phyloP scores from a whole-genome alignment of 768 basidiomycete species.

The Boletus vermiculosoides region DNA sequence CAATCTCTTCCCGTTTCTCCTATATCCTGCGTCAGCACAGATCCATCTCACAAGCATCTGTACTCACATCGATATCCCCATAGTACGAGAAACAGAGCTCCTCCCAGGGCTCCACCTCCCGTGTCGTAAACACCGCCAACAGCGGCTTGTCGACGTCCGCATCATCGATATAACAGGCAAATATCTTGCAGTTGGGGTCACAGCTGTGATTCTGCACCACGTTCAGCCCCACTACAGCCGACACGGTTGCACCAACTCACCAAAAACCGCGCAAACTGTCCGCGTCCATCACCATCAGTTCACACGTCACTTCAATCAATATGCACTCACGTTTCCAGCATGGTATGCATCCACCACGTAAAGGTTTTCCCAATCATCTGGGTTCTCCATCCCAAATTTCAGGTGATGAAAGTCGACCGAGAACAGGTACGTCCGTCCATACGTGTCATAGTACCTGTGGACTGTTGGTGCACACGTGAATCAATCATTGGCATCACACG shows the following conservation, averaged over 20 bases:
- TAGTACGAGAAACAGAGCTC: conserved; percentile 79
- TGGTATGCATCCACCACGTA: conserved; percentile 87
- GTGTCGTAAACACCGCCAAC: conserved; percentile 61
- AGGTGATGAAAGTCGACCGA: conserved; percentile 79
- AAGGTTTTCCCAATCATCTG: conserved; percentile 28
- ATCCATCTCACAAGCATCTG: accelerated
- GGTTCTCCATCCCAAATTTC: conserved; percentile 30
- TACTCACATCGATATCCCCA: conserved; percentile 50
- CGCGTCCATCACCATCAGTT: neutral
- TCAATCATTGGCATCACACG: conserved; percentile 23
- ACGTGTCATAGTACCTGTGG: conserved; percentile 66
- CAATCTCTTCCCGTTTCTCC: conserved; percentile 26
- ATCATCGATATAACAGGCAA: conserved; percentile 79
- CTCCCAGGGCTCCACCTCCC: conserved; percentile 61
- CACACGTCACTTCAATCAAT: neutral
- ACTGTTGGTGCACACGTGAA: neutral
- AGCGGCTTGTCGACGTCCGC: conserved; percentile 67
- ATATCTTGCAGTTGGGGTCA: conserved; percentile 75
- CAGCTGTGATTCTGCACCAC: conserved; percentile 81
- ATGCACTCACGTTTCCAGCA: conserved; percentile 68
- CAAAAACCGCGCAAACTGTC: conserved; percentile 91
- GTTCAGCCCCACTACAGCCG: neutral
- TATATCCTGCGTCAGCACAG: neutral
- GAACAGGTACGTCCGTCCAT: conserved; percentile 78
- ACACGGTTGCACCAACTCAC: conserved; percentile 40